phyloP scores from a whole-genome alignment of 768 basidiomycete species.

The Tulasnella calospora region DNA sequence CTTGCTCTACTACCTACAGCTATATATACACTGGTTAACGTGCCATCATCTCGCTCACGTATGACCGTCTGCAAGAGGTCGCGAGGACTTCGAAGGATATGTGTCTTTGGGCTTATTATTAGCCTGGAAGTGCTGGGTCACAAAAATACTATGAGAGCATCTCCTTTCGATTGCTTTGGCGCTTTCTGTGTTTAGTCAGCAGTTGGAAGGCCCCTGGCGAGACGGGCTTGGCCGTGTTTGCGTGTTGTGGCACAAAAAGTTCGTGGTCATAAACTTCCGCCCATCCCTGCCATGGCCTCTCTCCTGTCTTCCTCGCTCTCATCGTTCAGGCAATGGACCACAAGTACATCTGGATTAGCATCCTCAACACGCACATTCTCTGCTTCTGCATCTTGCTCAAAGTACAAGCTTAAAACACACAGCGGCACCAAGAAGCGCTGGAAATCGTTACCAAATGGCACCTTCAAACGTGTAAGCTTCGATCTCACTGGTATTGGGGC shows the following conservation, averaged over 20 bases:
- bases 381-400: constrained; percentile 1
- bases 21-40: background rate
- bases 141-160: background rate
- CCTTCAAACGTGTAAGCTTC: constrained; percentile 27
- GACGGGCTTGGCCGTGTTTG: background rate
- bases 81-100: no score
- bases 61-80: background rate
- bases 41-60: background rate
- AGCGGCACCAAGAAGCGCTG: constrained; percentile 28
- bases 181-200: background rate
- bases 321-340: background rate
- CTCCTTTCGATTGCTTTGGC: background rate
- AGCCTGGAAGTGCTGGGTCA: no score
- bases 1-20: background rate
- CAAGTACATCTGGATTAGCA: background rate
- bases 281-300: background rate
- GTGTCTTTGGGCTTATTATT: no score
- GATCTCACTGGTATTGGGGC: background rate
- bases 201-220: background rate
- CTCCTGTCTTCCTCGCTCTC: background rate
- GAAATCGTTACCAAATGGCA: constrained; percentile 25
- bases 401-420: constrained; percentile 26
- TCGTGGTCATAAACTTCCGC: background rate
- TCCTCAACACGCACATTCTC: constrained; percentile 13
- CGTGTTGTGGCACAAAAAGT: constrained; percentile 7